phyloP scores from a whole-genome alignment of 176 grass and related monocot species.

The Triticum aestivum region IWGSC_CS_RefSeq_v2.1 NC_057811.1:192549351-192549850 shows the following conservation, averaged over 20 bases:
- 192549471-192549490: constrained; percentile 9
- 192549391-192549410: no score
- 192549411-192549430: not conserved
- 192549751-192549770: not conserved
- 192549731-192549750: not conserved
- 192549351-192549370: no score
- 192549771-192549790: not conserved
- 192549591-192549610: not conserved
- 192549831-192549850: not conserved
- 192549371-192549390: no score
- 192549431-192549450: not conserved
- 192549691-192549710: not conserved
- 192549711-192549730: constrained; percentile 1
- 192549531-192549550: not conserved
- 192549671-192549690: constrained; percentile 7
- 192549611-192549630: not conserved
- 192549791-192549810: constrained; percentile 6
- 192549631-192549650: not conserved
- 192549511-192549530: constrained; percentile 1
- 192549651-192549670: not conserved
- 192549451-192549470: not conserved
- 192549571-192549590: not conserved
- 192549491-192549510: constrained; percentile 13
- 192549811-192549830: not conserved
- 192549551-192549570: not conserved